Base-by-base conservation (phyloP, 108 stramenopile species). In the Cyclostephanos invisitatus region DNA sequence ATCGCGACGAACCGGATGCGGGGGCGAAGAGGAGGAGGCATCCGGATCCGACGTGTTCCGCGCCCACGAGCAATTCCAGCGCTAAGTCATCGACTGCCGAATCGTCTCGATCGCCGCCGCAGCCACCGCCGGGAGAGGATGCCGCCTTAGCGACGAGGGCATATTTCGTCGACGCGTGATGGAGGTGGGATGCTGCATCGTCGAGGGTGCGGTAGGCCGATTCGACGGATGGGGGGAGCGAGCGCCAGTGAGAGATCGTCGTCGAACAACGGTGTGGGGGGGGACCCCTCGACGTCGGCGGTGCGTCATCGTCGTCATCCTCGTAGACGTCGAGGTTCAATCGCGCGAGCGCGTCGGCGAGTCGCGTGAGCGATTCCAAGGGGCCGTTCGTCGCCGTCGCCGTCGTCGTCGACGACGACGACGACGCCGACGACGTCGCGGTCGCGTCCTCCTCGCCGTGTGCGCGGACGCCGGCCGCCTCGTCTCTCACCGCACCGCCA, bases 131-230 rank as follows among this genome's bases (percentile, higher is more conserved):
- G 2, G 32, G 32, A 32, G 70, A 35, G 32, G 59, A 63, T 29
- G 75, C 76, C 51, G 88, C 72, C 54, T 88, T 88, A 11, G 84
- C 83, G 18, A 94, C 75, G 14, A 94, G 71, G 9, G 93, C 84
- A 70, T 89, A 94, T 62, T 91, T 94, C 27, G 93, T 94, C n/a
- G 87, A 78, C 28, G 87, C 89, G 27, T 81, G 83, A 24, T 87
- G 75, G 11, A 94, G 75, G 51, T 89, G 49, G 27, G 70, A 21
- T 3, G 89, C 83, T 24, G 85, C 93, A 37, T 85, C 67, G 36
- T 68, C 21, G 11, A 94, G 65, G 21, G 86, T 36, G 7, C 81
- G 65, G 74, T 87, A 91, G 17, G 87, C 86, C 32, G 74, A 73
- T 24, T 64, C 25, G 21, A 93, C 69, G 28, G 78, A 70, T 4